These are phyloP conservation scores for Hypoxylon fuscum DNA, from an alignment of 495 filamentous ascomycete genomes.

Conservation along the genomic window DNA sequence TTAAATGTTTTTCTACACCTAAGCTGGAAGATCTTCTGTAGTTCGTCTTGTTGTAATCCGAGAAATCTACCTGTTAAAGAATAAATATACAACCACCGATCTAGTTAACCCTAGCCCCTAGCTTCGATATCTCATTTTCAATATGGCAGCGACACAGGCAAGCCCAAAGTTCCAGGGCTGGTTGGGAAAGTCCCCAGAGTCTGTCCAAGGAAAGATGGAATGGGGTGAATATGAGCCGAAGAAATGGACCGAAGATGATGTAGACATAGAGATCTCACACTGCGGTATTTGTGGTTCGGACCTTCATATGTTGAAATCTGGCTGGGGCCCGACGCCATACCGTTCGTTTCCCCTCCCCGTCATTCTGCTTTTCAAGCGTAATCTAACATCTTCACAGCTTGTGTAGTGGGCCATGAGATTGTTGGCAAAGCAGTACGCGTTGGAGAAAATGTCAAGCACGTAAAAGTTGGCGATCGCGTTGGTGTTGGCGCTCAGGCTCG, in stretches of 20 bases:
- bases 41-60: no score
- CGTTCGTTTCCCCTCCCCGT: constrained; percentile 25
- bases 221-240: constrained; percentile 81
- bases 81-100: no score
- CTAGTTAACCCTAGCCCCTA: no score
- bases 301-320: constrained; percentile 76
- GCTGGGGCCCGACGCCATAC: constrained; percentile 61
- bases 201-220: constrained; percentile 72
- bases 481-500: constrained; percentile 83
- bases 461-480: constrained; percentile 83
- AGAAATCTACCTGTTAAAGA: no score
- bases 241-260: constrained; percentile 77
- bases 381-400: constrained; percentile 34
- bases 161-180: constrained; percentile 75
- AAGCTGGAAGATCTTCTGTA: no score
- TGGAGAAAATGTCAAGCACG: constrained; percentile 68
- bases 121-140: no score
- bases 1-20: no score
- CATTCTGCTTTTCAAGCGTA: no score
- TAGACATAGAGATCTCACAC: constrained; percentile 81
- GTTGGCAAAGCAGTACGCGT: constrained; percentile 78
- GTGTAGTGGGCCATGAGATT: constrained; percentile 67
- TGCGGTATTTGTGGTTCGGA: constrained; percentile 88
- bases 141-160: constrained; percentile 23
- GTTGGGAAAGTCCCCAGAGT: constrained; percentile 70